Percentiles rank a stretch among this genome's conserved stretches.
These are phyloP conservation scores for Ustilago lituana DNA, from an alignment of 1,284 basidiomycete species.

Conservation along the genomic window DNA sequence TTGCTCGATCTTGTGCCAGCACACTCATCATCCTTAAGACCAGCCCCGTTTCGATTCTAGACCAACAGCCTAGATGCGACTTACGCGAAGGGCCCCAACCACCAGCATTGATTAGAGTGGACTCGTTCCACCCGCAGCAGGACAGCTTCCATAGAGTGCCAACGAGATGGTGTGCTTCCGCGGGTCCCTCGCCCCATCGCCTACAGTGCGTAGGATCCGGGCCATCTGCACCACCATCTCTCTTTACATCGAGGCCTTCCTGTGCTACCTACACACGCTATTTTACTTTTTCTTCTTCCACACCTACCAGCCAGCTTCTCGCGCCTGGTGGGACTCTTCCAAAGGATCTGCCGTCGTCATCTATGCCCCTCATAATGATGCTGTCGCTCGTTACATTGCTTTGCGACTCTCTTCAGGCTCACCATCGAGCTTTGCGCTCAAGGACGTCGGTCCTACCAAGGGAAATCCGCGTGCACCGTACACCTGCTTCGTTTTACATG, in stretches of 20 bases:
- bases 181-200: slow-evolving; percentile 32
- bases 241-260: slow-evolving; percentile 29
- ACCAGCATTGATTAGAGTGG: no score
- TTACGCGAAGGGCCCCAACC: no score
- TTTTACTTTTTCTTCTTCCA: slow-evolving; percentile 35
- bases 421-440: slow-evolving; percentile 43
- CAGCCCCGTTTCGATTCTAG: no score
- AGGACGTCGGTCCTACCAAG: slow-evolving; percentile 30
- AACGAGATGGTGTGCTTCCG: slow-evolving; percentile 28
- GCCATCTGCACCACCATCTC: slow-evolving; percentile 30
- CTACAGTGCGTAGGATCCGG: slow-evolving; percentile 30
- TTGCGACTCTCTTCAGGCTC: slow-evolving; percentile 42
- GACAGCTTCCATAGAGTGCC: not conserved
- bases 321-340: slow-evolving; percentile 42
- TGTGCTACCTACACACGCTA: slow-evolving; percentile 31
- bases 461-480: slow-evolving; percentile 38
- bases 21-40: no score
- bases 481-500: slow-evolving; percentile 49
- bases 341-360: slow-evolving; percentile 48
- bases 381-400: slow-evolving; percentile 39
- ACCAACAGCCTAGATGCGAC: no score
- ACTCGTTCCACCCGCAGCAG: no score
- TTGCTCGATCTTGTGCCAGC: no score
- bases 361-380: slow-evolving; percentile 45
- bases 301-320: slow-evolving; percentile 28